A percentile compares a stretch with the other conserved stretches of the same genome.
Evolutionary conservation across 2,329 filamentous ascomycete genomes (phyloP).

Genomic region (Arthrobotrys pseudoclavata): DNA sequence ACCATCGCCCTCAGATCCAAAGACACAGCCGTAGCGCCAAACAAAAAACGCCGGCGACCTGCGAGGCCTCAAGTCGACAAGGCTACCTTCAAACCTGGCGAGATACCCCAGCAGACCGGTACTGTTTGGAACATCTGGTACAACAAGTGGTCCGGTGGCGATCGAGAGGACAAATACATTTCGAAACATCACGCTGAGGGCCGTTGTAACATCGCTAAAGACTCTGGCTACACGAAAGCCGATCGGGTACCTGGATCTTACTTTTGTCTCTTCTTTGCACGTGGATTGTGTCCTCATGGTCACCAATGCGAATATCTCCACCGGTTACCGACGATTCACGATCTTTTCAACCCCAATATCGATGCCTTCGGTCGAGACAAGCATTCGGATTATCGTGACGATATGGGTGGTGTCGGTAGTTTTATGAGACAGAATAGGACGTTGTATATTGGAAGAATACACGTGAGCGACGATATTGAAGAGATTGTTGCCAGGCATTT

Average conservation of each 20-base stretch:
- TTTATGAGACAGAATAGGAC: slow-evolving; percentile 96
- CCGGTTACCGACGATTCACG: slow-evolving; percentile 84
- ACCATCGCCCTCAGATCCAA: slow-evolving; percentile 51
- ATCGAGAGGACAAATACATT: slow-evolving; percentile 90
- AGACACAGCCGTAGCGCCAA: slow-evolving; percentile 69
- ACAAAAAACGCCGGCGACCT: slow-evolving; percentile 84
- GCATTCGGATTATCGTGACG: slow-evolving; percentile 90
- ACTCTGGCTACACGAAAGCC: slow-evolving; percentile 82
- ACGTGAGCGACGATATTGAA: slow-evolving; percentile 96
- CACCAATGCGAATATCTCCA: slow-evolving; percentile 96
- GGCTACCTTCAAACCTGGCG: slow-evolving; percentile 79
- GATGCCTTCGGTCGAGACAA: slow-evolving; percentile 97
- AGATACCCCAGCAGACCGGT: slow-evolving; percentile 90
- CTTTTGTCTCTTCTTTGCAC: slow-evolving; percentile 92
- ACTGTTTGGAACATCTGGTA: slow-evolving; percentile 99
- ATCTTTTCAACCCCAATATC: slow-evolving; percentile 92
- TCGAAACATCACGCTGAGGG: slow-evolving; percentile 84
- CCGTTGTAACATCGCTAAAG: slow-evolving; percentile 86
- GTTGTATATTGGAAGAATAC: slow-evolving; percentile 91
- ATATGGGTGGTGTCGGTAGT: slow-evolving; percentile 96
- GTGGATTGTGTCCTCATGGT: slow-evolving; percentile 85
- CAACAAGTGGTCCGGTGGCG: slow-evolving; percentile 97
- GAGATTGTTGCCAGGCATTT: slow-evolving; percentile 96
- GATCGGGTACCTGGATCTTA: slow-evolving; percentile 83
- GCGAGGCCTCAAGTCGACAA: slow-evolving; percentile 90